Evolutionary conservation across 768 basidiomycete species (phyloP).

Genomic region (Amanita rubescens): DNA sequence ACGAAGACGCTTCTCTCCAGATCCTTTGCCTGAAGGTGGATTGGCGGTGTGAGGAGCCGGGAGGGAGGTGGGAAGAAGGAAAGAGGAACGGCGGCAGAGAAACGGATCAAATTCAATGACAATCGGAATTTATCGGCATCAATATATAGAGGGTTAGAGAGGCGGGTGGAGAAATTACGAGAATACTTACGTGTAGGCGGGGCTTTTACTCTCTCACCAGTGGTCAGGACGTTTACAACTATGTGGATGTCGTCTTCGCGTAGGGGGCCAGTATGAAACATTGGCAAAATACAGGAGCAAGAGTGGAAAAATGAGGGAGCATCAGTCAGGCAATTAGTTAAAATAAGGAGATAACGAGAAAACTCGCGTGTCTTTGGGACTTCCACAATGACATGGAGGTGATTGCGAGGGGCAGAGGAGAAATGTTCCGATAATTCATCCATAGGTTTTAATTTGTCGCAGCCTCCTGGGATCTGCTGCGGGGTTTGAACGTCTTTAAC

Average conservation of each 20-base stretch:
- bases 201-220: no score
- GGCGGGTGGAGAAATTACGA: conserved; percentile 5
- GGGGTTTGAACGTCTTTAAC: conserved; percentile 8
- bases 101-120: not conserved
- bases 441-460: conserved; percentile 4
- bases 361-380: conserved; percentile 7
- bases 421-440: conserved; percentile 10
- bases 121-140: not conserved
- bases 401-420: conserved; percentile 3
- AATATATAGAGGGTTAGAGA: conserved; percentile 1
- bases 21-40: no score
- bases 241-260: no score
- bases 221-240: no score
- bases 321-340: no score
- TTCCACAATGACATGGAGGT: conserved; percentile 14
- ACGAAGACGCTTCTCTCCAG: no score
- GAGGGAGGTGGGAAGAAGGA: no score
- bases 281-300: no score
- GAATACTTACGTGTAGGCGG: conserved; percentile 8
- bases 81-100: not conserved
- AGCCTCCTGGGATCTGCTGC: conserved; percentile 6
- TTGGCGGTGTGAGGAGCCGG: no score
- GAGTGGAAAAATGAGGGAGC: no score
- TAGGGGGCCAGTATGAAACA: no score
- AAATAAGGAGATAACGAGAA: no score